These are phyloP conservation scores for Phialophora macrospora DNA, from an alignment of 2,329 filamentous ascomycete species.

Conservation along the genomic window DNA sequence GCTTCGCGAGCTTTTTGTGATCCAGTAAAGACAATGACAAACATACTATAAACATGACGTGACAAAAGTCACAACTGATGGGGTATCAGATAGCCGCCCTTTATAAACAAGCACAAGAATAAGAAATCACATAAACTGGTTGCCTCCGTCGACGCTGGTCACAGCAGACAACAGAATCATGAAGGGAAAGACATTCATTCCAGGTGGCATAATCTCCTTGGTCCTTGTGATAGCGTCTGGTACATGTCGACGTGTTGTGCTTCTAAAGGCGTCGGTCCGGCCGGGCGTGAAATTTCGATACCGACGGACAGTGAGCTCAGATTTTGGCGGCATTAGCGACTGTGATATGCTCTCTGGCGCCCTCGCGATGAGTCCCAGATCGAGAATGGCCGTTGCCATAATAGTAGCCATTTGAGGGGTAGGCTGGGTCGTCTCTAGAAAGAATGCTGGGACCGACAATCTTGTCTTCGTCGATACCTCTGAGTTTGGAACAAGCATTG, in stretches of 20 bases:
- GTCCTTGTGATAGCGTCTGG: neutral
- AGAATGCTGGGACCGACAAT: slow-evolving; percentile 24
- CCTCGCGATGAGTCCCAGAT: slow-evolving; percentile 17
- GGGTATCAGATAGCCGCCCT: slow-evolving; percentile 38
- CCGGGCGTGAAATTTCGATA: neutral
- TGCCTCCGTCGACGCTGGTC: neutral
- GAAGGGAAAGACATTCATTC: neutral
- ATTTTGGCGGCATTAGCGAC: slow-evolving; percentile 28
- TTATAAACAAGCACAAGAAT: slow-evolving; percentile 29
- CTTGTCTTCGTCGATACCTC: slow-evolving; percentile 34
- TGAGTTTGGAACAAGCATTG: slow-evolving; percentile 74
- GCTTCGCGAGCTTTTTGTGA: slow-evolving; percentile 2
- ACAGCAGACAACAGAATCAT: neutral
- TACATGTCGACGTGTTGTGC: neutral
- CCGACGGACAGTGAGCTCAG: slow-evolving; percentile 1
- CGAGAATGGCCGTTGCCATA: slow-evolving; percentile 26
- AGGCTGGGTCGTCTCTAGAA: slow-evolving; percentile 17
- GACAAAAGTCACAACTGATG: slow-evolving; percentile 40
- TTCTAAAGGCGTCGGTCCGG: neutral
- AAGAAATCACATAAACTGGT: neutral
- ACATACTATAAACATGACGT: slow-evolving; percentile 22
- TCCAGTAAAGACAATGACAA: slow-evolving; percentile 1
- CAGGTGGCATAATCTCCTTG: neutral
- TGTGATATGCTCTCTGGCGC: slow-evolving; percentile 24
- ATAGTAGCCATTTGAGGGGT: slow-evolving; percentile 18